Percentiles rank a stretch among this genome's conserved stretches.
phyloP scores from a whole-genome alignment of 208 protist species.

The Phytomonas sp. region DNA sequence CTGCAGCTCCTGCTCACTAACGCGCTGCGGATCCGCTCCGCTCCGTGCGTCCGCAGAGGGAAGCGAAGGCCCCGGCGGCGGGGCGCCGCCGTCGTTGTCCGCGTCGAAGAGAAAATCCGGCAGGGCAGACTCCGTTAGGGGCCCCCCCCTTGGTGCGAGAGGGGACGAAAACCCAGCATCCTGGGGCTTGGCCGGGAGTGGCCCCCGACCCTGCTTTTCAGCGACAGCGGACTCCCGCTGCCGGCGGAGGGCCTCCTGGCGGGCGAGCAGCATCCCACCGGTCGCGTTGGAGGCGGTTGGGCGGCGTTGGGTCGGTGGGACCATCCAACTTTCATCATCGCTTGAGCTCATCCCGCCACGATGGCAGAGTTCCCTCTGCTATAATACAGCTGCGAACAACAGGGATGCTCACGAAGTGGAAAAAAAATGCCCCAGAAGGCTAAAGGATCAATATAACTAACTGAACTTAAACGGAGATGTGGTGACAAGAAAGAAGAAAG shows the following conservation, averaged over 20 bases:
- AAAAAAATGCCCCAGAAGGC: too few species aligned
- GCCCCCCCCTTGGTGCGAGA: neutral
- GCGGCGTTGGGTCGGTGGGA: neutral
- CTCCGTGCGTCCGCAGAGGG: neutral
- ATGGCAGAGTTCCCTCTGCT: too few species aligned
- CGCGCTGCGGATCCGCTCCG: neutral
- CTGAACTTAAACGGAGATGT: too few species aligned
- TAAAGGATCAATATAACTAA: too few species aligned
- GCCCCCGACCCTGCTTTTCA: too few species aligned
- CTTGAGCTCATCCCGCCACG: neutral
- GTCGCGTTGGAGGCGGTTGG: neutral
- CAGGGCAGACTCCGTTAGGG: conserved; percentile 11
- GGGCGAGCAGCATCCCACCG: neutral
- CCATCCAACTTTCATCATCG: neutral
- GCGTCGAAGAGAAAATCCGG: conserved; percentile 15
- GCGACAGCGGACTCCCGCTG: too few species aligned
- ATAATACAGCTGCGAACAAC: too few species aligned
- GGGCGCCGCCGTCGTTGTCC: conserved; percentile 2
- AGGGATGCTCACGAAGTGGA: too few species aligned
- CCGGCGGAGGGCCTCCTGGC: neutral
- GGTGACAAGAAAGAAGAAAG: too few species aligned
- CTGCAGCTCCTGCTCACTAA: conserved; percentile 38
- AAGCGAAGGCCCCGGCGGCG: neutral
- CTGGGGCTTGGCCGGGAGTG: too few species aligned
- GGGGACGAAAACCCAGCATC: neutral